Base-by-base conservation (phyloP, 306 rosid species). In the Vigna trinervia region DNA sequence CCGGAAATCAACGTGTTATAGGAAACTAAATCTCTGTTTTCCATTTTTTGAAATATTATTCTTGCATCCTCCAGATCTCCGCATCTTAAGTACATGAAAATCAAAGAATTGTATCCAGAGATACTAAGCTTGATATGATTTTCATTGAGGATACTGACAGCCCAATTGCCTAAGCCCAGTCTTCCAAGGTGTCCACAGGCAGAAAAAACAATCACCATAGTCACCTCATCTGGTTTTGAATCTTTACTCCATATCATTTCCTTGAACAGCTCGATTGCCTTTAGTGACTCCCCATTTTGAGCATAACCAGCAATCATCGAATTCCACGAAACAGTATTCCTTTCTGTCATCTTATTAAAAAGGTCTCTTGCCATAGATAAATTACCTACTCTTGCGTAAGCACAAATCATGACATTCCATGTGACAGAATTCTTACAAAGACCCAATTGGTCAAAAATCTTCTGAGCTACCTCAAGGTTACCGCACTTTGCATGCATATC, bases 101-200 rank as follows among this genome's bases (percentile, higher is more conserved):
- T 87, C 86, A 87, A 69, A 74, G 91, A 82, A 75, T 90, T 88
- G 80, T 78, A 85, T 67, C 84, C 93, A 12, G 90, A 85, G 71
- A 82, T 70, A 66, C 85, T 75, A 70, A 85, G 83, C 66, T 28
- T 83, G 68, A 88, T 88, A 59, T 74, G 76, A 48, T 80, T 77
- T 78, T 85, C 87, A 20, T 20, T 63, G 22, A 84, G 74, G 62
- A 82, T 53, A 67, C 73, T 85, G 80, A 87, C 57, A n/a, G 78
- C 85, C 96, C 93, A 90, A 53, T 84, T 82, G 73, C 96, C 88
- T 43, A 88, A 78, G 59, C 85, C 84, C 74, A 85, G 79, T 8
- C 86, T 88, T 74, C 91, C 91, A 57, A 90, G 84, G 85, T 88
- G 96, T 71, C 89, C 93, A 84, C 96, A 88, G 8, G 93, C 91